Evolutionary conservation across 345 rosid species (phyloP).

Genomic region (Bretschneidera sinensis): DNA sequence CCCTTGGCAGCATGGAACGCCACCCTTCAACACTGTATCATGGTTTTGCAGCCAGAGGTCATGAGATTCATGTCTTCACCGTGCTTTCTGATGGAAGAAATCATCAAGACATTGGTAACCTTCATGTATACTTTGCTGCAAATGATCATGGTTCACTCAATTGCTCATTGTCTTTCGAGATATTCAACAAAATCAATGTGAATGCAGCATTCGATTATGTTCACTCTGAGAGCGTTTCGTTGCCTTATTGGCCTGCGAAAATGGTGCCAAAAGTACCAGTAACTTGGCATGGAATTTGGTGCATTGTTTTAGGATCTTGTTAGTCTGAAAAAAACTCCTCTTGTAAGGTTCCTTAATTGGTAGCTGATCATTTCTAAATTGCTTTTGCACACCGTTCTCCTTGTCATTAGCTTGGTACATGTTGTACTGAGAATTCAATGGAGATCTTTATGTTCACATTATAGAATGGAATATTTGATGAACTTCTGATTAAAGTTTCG

Average conservation of each 20-base stretch:
- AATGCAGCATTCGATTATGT: slow-evolving; percentile 46
- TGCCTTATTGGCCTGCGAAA: slow-evolving; percentile 63
- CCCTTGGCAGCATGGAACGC: slow-evolving; percentile 73
- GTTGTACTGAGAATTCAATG: no score
- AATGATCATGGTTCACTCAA: slow-evolving; percentile 58
- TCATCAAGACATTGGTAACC: slow-evolving; percentile 36
- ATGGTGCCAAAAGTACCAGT: slow-evolving; percentile 47
- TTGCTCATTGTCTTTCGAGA: slow-evolving; percentile 49
- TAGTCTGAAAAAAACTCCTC: no score
- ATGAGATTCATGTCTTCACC: slow-evolving; percentile 69
- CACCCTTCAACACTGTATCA: slow-evolving; percentile 60
- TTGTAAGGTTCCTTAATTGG: no score
- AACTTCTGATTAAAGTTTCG: no score
- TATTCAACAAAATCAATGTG: slow-evolving; percentile 36
- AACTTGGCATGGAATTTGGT: slow-evolving; percentile 81
- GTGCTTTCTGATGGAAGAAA: slow-evolving; percentile 46
- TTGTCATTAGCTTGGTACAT: no score
- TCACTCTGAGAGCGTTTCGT: slow-evolving; percentile 67
- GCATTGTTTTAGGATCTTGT: no score
- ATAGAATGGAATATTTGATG: no score
- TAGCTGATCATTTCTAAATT: no score
- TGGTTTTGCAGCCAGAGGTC: slow-evolving; percentile 53
- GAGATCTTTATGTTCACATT: no score
- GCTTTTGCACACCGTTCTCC: no score
- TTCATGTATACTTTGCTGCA: slow-evolving; percentile 56